Percentiles rank a stretch among this genome's conserved stretches.
phyloP scores from a whole-genome alignment of 1,139 yeast genomes.

The Hanseniaspora gamundiae region DNA sequence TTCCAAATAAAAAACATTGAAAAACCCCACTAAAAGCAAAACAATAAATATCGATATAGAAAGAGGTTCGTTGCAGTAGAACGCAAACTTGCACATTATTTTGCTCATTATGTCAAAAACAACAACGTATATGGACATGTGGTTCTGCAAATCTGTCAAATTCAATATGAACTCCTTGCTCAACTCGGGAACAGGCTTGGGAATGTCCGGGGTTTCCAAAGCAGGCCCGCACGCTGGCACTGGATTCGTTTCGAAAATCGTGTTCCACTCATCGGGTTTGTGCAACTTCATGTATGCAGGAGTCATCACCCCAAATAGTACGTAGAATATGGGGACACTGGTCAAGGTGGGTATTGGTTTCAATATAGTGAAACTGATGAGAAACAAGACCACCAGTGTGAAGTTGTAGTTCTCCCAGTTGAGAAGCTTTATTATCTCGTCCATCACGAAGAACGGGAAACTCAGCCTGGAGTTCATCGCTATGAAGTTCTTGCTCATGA shows the following conservation, averaged over 20 bases:
- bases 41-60: conserved; percentile 42
- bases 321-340: conserved; percentile 39
- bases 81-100: conserved; percentile 45
- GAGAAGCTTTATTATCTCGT: conserved; percentile 39
- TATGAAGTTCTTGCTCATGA: conserved; percentile 60
- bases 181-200: conserved; percentile 69
- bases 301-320: conserved; percentile 41
- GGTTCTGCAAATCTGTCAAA: conserved; percentile 75
- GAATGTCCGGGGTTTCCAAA: conserved; percentile 35
- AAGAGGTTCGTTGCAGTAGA: conserved; percentile 51
- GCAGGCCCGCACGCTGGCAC: conserved; percentile 45
- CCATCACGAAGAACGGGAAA: conserved; percentile 45
- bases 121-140: conserved; percentile 57
- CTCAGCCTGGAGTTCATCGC: conserved; percentile 54
- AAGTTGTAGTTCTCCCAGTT: conserved; percentile 55
- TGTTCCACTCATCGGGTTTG: conserved; percentile 21
- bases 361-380: conserved; percentile 47
- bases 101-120: conserved; percentile 46
- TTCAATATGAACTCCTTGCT: conserved; percentile 70
- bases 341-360: conserved; percentile 47
- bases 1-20: conserved; percentile 28
- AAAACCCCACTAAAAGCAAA: conserved; percentile 24
- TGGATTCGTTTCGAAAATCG: conserved; percentile 33
- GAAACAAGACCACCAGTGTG: conserved; percentile 46
- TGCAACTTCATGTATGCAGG: conserved; percentile 50